Evolutionary conservation across 1,139 yeast genomes (phyloP).

Genomic region (Blastobotrys capitulatus): DNA sequence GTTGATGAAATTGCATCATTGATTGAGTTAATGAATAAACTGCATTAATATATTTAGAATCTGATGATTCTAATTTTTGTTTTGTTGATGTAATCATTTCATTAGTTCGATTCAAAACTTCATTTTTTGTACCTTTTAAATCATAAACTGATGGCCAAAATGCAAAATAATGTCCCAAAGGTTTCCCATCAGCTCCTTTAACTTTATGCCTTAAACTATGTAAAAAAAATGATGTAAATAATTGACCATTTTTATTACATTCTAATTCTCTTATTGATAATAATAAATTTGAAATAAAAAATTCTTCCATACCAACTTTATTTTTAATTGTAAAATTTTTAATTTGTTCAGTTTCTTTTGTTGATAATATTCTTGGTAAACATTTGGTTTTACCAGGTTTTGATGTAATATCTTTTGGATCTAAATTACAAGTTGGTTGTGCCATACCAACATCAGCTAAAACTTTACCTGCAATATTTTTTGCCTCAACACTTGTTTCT

Average conservation of each 20-base stretch:
- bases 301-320: neutral
- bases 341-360: neutral
- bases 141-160: slow-evolving; percentile 11
- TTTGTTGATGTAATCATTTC: neutral
- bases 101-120: neutral
- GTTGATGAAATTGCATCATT: neutral
- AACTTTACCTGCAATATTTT: neutral
- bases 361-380: neutral
- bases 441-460: neutral
- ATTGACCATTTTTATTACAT: neutral
- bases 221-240: neutral
- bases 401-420: neutral
- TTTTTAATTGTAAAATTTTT: no score
- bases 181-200: neutral
- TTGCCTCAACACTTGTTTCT: neutral
- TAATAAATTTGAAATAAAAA: neutral
- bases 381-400: neutral
- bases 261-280: neutral
- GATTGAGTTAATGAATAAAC: neutral
- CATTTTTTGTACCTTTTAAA: neutral
- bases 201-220: slow-evolving; percentile 3
- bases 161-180: slow-evolving; percentile 11
- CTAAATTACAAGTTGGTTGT: neutral
- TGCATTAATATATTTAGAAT: slow-evolving; percentile 1
- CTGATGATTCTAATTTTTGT: neutral